Evolutionary conservation across 2,329 filamentous ascomycete genomes (phyloP).

Genomic region (Pseudopithomyces chartarum): DNA sequence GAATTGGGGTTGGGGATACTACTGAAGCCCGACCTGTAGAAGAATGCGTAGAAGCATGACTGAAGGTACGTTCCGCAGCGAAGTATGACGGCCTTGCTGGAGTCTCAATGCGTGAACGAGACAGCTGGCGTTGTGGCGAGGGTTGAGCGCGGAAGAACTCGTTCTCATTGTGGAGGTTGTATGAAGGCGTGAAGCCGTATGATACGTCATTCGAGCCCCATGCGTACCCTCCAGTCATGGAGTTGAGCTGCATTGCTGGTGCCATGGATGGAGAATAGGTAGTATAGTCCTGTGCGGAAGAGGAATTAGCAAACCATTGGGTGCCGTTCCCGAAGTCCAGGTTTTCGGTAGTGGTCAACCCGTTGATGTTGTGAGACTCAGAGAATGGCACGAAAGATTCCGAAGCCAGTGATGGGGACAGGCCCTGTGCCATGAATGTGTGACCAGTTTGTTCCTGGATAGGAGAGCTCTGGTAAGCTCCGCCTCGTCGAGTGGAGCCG

Average conservation of each 20-base stretch:
- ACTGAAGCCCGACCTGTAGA: neutral
- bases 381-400: constrained; percentile 41
- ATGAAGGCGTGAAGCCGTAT: neutral
- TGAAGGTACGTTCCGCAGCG: constrained; percentile 1
- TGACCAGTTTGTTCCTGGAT: constrained; percentile 35
- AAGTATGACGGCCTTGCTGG: constrained; percentile 1
- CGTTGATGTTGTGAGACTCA: constrained; percentile 40
- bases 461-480: constrained; percentile 22
- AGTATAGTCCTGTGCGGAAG: constrained; percentile 42
- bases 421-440: constrained; percentile 37
- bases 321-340: constrained; percentile 38
- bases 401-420: constrained; percentile 44
- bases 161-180: constrained; percentile 2
- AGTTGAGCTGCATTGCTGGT: neutral
- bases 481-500: constrained; percentile 41
- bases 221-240: neutral
- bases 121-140: neutral
- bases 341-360: constrained; percentile 35
- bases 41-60: constrained; percentile 1
- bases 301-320: constrained; percentile 45
- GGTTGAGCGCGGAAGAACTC: constrained; percentile 1
- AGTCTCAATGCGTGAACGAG: constrained; percentile 3
- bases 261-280: constrained; percentile 24
- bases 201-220: constrained; percentile 1
- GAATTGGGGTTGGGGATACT: neutral